Conservation (phyloP, 2,329 filamentous ascomycete species). For the Plectosphaerella plurivora region DNA sequence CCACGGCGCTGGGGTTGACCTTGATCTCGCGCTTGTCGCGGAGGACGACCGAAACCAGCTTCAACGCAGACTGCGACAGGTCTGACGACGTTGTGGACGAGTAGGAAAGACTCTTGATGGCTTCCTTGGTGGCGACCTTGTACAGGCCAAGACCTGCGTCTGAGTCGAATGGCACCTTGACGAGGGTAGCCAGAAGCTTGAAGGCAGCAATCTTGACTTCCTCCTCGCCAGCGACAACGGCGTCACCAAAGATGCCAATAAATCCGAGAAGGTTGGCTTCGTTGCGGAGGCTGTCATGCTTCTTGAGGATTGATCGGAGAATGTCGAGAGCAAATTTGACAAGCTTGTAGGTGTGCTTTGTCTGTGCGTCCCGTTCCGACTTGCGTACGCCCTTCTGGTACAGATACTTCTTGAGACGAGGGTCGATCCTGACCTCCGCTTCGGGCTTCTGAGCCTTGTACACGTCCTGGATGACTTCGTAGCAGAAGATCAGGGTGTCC, state of each 20-base stretch:
- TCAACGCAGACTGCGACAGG: conserved; percentile 80
- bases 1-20: conserved; percentile 76
- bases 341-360: conserved; percentile 82
- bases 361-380: conserved; percentile 65
- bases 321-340: conserved; percentile 84
- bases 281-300: conserved; percentile 76
- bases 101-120: conserved; percentile 73
- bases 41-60: conserved; percentile 79
- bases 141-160: conserved; percentile 60
- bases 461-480: conserved; percentile 85
- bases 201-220: conserved; percentile 89
- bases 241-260: conserved; percentile 83
- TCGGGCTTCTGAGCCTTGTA: conserved; percentile 60
- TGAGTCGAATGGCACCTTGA: conserved; percentile 75
- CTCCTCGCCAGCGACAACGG: conserved; percentile 77
- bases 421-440: conserved; percentile 52
- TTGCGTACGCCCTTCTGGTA: conserved; percentile 76
- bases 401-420: conserved; percentile 67
- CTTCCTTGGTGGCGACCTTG: conserved; percentile 80
- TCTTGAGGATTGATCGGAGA: conserved; percentile 78
- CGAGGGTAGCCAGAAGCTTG: conserved; percentile 76
- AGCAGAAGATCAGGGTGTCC: conserved; percentile 89
- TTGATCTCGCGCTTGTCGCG: conserved; percentile 72
- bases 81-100: conserved; percentile 78
- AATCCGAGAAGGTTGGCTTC: conserved; percentile 79